Evolutionary conservation across 108 stramenopile species (phyloP), one percentile per base, ranked within the genome.

Genomic region (Cylindrotheca closterium): DNA sequence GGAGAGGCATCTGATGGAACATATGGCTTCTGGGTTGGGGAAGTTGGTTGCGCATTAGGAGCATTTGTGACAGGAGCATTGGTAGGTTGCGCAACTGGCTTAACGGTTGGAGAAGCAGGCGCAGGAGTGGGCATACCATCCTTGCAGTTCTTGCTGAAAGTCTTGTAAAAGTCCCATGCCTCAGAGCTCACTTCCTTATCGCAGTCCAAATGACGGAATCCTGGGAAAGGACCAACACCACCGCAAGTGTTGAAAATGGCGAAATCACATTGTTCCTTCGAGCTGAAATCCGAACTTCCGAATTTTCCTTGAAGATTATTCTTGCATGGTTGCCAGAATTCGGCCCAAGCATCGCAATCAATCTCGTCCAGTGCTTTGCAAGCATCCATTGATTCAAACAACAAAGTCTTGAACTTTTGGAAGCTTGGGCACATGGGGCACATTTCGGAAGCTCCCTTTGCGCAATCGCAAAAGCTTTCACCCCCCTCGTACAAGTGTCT

Each of bases 271-370:
- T 92, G 91, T 7, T 79, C 77, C 7, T 33, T 21, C 25, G 78
- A 69, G 4, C 59, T 52, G 58, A 96, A 83, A 58, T 92, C 85
- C 4, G 87, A 51, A 8, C 31, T 58, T 29, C 59, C 59, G 63
- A 84, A 96, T 60, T 76, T 63, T 30, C 52, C 50, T n/a, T 79
- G 62, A 25, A 96, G 18, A 57, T 83, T 93, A 22, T 47, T 51
- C 68, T 92, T 77, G 79, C 95, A 96, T 3, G 78, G 83, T 5
- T 63, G 62, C 54, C 80, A 84, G 62, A 90, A 96, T 57, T 93
- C 95, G 26, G 71, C 73, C 92, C 90, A 93, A 2, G 92, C 82
- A 67, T 80, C 88, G 50, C 95, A 96, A 63, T 96, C 95, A 63
- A 96, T 92, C 33, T 78, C 79, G 78, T 96, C 95, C 29, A 96